Percentiles rank a stretch among this genome's conserved stretches.
These are phyloP conservation scores for Trichoderma citrinoviride DNA, from an alignment of 2,329 filamentous ascomycete species.

Conservation along the genomic window DNA sequence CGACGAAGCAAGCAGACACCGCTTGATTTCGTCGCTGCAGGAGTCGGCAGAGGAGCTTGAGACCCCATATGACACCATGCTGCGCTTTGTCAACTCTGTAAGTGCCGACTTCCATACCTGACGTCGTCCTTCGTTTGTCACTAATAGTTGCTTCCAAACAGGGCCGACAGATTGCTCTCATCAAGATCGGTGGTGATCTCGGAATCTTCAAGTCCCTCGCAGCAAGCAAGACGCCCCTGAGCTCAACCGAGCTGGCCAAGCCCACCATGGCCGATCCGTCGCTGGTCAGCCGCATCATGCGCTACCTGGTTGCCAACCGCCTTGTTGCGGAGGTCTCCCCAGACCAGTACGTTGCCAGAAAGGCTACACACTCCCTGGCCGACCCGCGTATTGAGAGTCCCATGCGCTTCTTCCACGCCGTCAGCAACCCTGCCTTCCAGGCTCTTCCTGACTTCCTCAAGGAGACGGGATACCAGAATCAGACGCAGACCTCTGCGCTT, in stretches of 20 bases:
- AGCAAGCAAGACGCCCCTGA: conserved; percentile 22
- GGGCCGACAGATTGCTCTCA: conserved; percentile 1
- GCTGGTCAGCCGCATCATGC: conserved; percentile 34
- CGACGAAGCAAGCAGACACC: conserved; percentile 16
- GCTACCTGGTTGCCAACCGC: conserved; percentile 34
- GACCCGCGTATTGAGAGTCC: conserved; percentile 30
- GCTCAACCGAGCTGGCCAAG: conserved; percentile 25
- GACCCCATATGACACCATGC: conserved; percentile 12
- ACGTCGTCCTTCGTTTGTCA: neutral
- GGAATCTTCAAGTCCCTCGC: conserved; percentile 25
- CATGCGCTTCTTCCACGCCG: conserved; percentile 29
- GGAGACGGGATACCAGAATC: conserved; percentile 19
- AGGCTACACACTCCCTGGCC: conserved; percentile 31
- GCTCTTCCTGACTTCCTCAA: conserved; percentile 33
- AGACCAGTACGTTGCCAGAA: conserved; percentile 32
- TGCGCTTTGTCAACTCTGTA: conserved; percentile 17
- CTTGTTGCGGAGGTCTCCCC: conserved; percentile 31
- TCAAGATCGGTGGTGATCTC: conserved; percentile 24
- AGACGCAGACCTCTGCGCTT: conserved; percentile 10
- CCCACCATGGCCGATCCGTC: conserved; percentile 29
- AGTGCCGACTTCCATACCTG: neutral
- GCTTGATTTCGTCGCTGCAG: neutral
- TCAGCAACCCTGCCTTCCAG: conserved; percentile 28
- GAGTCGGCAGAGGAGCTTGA: conserved; percentile 12
- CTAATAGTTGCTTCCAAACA: neutral